phyloP scores from a whole-genome alignment of 1,284 basidiomycete genomes.

The Ceratobasidium papillatum region DNA sequence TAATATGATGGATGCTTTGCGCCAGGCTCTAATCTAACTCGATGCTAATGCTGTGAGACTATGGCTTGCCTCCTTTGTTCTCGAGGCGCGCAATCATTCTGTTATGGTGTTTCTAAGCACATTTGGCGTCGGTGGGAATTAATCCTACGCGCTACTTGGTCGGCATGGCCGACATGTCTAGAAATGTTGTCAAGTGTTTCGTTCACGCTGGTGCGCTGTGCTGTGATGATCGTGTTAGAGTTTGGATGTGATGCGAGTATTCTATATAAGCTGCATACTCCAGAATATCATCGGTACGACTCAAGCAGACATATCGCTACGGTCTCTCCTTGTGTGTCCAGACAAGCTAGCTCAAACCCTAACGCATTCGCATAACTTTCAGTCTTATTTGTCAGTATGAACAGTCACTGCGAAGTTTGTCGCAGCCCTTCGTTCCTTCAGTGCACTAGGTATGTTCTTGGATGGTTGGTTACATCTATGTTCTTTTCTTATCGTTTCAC shows the following conservation, averaged over 20 bases:
- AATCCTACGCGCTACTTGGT: background rate
- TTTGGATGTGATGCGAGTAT: background rate
- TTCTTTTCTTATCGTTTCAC: background rate
- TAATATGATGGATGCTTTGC: background rate
- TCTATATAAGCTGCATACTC: background rate
- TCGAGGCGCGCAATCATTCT: background rate
- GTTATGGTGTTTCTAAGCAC: background rate
- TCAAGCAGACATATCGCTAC: background rate
- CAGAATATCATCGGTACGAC: background rate
- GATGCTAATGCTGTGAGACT: background rate
- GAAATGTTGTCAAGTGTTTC: background rate
- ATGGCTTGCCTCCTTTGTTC: background rate
- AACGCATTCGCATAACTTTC: background rate
- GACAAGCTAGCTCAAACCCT: background rate
- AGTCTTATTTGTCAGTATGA: background rate
- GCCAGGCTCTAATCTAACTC: background rate
- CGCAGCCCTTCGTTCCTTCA: conserved; percentile 14
- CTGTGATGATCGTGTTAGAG: background rate
- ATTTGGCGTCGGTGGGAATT: background rate
- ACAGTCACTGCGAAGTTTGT: conserved; percentile 23
- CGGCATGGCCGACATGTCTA: background rate
- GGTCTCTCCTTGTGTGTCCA: background rate
- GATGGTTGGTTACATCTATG: background rate
- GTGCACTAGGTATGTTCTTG: conserved; percentile 15
- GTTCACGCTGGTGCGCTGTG: background rate